Base-by-base conservation (phyloP, 2,329 filamentous ascomycete genomes). In the Metarhizium guizhouense region DNA sequence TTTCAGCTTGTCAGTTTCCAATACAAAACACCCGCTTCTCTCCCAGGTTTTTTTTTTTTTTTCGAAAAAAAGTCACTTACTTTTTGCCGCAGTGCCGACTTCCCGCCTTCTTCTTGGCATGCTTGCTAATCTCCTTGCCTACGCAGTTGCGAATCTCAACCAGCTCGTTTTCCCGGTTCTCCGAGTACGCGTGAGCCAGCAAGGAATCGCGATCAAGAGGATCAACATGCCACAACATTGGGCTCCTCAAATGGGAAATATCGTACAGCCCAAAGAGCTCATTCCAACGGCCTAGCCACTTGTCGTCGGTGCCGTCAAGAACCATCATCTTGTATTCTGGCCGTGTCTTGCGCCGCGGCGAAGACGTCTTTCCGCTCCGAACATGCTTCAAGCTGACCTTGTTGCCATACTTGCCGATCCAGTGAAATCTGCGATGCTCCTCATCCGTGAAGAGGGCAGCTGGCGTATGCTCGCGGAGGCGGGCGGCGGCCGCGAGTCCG, bases 181-280 rank as follows among this genome's bases (percentile, higher is more conserved):
- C 74, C 56, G 80, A 76, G 62, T 87, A 83, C 0, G 86, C 79
- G 68, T 85, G 88, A 1, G 83, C 85, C 25, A 92, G 71, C 62
- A 93, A 71, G 0, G 85, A 85, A 70, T 93, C 88, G 2, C 87
- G 76, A 67, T 93, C 88, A 1, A 80, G 76, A 0, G 88, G 88
- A 64, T 93, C 88, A 14, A 89, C 77, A 64, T 94, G 88, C 73
- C 90, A 93, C 64, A 92, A 87, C 85, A 93, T 88, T 0, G 87
- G 88, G 61, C 87, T 91, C 16, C 88, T 78, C 43, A 94, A 72
- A 62, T 91, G 82, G 1, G 79, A 76, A 50, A 93, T 93, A 51
- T 84, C 79, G 48, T 90, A 82, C 3, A 79, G 80, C 36, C 77
- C 74, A 69, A 93, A 93, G 3, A 87, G 77, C 14, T 76, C 73